phyloP scores from a whole-genome alignment of 2,329 filamentous ascomycete genomes.

The Atkinsonella hypoxylon region DNA sequence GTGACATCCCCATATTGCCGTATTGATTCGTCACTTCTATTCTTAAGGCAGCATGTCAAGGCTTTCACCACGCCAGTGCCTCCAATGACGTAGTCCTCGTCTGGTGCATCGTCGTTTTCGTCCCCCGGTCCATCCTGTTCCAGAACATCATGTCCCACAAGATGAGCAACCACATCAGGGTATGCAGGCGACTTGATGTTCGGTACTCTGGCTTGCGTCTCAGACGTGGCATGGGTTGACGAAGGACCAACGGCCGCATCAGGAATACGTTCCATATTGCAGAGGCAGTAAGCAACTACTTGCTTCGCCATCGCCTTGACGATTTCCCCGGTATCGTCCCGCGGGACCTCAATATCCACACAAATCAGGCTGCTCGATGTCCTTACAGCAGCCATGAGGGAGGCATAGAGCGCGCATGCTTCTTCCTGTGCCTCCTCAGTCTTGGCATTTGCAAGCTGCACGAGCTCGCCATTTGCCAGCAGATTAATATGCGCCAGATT shows the following conservation, averaged over 20 bases:
- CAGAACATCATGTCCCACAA: constrained; percentile 59
- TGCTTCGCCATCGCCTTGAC: constrained; percentile 88
- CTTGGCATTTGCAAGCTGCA: constrained; percentile 58
- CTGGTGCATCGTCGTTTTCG: constrained; percentile 58
- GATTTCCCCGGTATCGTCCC: constrained; percentile 70
- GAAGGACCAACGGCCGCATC: constrained; percentile 47
- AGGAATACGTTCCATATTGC: constrained; percentile 75
- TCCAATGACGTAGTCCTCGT: constrained; percentile 92
- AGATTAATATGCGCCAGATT: constrained; percentile 78
- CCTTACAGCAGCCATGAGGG: constrained; percentile 75
- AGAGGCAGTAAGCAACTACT: constrained; percentile 85
- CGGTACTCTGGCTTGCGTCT: constrained; percentile 19
- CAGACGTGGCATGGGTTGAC: constrained; percentile 30
- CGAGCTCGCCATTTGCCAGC: constrained; percentile 65
- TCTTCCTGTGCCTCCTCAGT: constrained; percentile 80
- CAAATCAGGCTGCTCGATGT: constrained; percentile 76
- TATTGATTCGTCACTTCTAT: constrained; percentile 53
- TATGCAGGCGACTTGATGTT: constrained; percentile 29
- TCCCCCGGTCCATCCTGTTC: constrained; percentile 40
- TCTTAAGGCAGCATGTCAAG: constrained; percentile 77
- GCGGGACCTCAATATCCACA: constrained; percentile 83
- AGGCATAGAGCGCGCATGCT: constrained; percentile 86
- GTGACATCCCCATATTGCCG: constrained; percentile 40
- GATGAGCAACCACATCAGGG: constrained; percentile 74
- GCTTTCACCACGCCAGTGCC: constrained; percentile 94